These are phyloP conservation scores for Cyberlindnera euphorbiiphila DNA, from an alignment of 805 yeast genomes.

Conservation along the genomic window DNA sequence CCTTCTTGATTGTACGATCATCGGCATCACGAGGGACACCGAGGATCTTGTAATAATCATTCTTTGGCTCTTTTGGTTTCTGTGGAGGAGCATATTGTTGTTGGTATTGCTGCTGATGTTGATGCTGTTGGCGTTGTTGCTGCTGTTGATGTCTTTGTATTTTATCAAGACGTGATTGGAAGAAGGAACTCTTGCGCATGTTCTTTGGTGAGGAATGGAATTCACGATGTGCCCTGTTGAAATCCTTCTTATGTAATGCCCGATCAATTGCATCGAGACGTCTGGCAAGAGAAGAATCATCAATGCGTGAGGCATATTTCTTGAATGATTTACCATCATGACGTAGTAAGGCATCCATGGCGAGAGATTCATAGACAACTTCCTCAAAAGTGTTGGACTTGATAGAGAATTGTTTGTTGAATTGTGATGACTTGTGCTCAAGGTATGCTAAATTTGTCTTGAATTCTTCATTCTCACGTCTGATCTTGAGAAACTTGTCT, in stretches of 20 bases:
- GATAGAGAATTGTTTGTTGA: conserved; percentile 19
- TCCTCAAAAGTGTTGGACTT: conserved; percentile 22
- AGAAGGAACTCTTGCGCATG: conserved; percentile 34
- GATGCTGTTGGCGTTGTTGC: conserved; percentile 38
- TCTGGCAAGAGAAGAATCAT: conserved; percentile 21
- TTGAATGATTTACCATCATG: conserved; percentile 28
- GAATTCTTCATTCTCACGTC: conserved; percentile 21
- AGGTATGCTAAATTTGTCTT: conserved; percentile 23
- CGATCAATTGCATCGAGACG: conserved; percentile 36
- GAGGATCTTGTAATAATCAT: conserved; percentile 77
- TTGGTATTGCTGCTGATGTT: conserved; percentile 36
- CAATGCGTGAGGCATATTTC: conserved; percentile 27
- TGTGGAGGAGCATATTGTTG: conserved; percentile 29
- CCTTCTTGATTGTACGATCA: conserved; percentile 69
- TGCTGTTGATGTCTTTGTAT: conserved; percentile 36
- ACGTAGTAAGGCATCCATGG: conserved; percentile 37
- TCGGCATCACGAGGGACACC: conserved; percentile 67
- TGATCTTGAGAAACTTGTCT: conserved; percentile 20
- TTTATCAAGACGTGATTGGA: conserved; percentile 30
- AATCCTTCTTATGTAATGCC: conserved; percentile 26
- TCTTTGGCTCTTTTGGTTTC: conserved; percentile 33
- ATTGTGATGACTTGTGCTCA: conserved; percentile 12
- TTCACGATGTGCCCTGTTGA: conserved; percentile 36
- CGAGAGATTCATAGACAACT: conserved; percentile 35
- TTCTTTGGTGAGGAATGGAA: conserved; percentile 37